Evolutionary conservation across 352 stramenopile genomes (phyloP), one percentile per base, ranked within the genome.

Genomic region (Peronosclerospora sorghi): DNA sequence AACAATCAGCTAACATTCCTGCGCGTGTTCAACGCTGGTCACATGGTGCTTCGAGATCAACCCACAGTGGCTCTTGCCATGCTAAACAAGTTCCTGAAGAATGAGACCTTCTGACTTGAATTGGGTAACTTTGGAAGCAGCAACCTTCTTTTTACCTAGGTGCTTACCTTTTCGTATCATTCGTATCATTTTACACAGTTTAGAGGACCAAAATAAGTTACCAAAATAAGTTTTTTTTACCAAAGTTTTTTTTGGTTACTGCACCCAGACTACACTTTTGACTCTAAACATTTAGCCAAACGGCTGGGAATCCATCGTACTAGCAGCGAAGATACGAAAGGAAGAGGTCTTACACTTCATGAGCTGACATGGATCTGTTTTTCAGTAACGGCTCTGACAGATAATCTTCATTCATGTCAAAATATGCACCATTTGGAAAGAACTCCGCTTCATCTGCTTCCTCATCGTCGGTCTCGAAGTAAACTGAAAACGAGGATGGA

Each of bases 21-120:
- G 14, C 40, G 57, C 24, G 46, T 85, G 5, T 63, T 51, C 43
- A 63, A 77, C 18, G 62, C 69, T 1, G 69, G 69, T 0, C 73
- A 83, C 48, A 70, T 77, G 53, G 70, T 68, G 8, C 69, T 69
- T 3, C 47, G n/a, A 6, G 57, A 82, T 43, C 65, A 79, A 47
- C 73, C 73, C 2, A 41, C 47, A 8, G 61, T 75, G 5, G 34
- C 68, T 21, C 48, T 80, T 19, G 57, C 55, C 39, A 72, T 86
- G 51, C 60, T 84, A 44, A 62, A 68, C 36, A 61, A 56, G 32
- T 84, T 87, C 64, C 57, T 88, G 19, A 28, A 36, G 12, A 52
- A 60, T 24, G 32, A 72, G 30, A 5, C 30, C 1, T 54, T 79
- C 8, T 51, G n/a, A 43, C n/a, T n/a, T n/a, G n/a, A n/a, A n/a